phyloP scores from a whole-genome alignment of 495 filamentous ascomycete genomes.

The Aspergillus diversus region DNA sequence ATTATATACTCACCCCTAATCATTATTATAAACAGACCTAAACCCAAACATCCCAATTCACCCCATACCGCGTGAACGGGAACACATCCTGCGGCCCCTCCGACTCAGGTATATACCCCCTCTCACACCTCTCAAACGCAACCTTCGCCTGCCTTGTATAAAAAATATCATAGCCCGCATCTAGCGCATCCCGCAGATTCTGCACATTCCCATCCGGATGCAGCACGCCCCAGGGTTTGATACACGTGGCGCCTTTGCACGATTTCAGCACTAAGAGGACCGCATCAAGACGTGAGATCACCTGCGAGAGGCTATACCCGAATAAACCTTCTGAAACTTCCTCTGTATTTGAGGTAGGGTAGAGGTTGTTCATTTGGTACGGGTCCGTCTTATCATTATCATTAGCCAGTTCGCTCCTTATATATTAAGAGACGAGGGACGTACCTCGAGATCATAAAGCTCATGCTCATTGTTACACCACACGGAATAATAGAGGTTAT shows the following conservation, averaged over 20 bases:
- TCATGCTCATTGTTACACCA: conserved; percentile 62
- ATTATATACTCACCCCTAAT: background rate
- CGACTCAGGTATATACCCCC: conserved; percentile 16
- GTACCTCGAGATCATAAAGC: conserved; percentile 55
- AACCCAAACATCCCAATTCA: conserved; percentile 19
- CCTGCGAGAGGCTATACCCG: conserved; percentile 23
- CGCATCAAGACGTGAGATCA: conserved; percentile 53
- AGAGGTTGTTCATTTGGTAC: conserved; percentile 56
- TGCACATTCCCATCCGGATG: conserved; percentile 49
- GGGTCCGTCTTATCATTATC: conserved; percentile 49
- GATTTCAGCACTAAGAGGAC: conserved; percentile 60
- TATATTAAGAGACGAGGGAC: too few relatives aligned
- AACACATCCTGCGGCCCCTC: conserved; percentile 18
- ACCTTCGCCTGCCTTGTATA: conserved; percentile 17
- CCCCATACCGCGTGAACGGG: conserved; percentile 9
- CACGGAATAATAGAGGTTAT: conserved; percentile 59
- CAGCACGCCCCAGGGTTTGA: conserved; percentile 53
- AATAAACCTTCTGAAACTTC: background rate
- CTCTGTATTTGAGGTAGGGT: conserved; percentile 26
- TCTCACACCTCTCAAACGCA: conserved; percentile 18
- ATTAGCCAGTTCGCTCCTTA: too few relatives aligned
- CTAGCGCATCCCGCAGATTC: conserved; percentile 31
- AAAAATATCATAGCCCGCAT: conserved; percentile 20
- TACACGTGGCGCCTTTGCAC: conserved; percentile 54
- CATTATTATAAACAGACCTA: background rate